phyloP scores from a whole-genome alignment of 352 stramenopile genomes.

The Phytophthora colocasiae region DNA sequence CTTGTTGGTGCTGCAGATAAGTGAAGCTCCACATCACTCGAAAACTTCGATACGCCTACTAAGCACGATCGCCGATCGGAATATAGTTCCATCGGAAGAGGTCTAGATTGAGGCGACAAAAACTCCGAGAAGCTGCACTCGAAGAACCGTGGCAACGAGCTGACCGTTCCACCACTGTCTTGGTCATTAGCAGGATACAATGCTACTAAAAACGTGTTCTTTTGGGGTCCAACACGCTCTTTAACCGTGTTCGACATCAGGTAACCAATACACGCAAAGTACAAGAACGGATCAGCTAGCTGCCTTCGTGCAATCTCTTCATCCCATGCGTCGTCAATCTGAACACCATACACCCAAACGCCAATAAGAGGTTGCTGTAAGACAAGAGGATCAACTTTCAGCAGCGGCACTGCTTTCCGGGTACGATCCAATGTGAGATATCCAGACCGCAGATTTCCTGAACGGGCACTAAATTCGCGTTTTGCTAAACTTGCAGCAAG shows the following conservation, averaged over 20 bases:
- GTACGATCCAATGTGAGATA: slow-evolving; percentile 79
- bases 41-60: slow-evolving; percentile 64
- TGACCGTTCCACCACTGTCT: slow-evolving; percentile 19
- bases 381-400: slow-evolving; percentile 78
- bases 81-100: slow-evolving; percentile 49
- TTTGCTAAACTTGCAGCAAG: slow-evolving; percentile 66
- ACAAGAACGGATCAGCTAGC: slow-evolving; percentile 62
- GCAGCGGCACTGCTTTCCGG: slow-evolving; percentile 77
- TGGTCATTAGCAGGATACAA: slow-evolving; percentile 49
- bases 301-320: slow-evolving; percentile 37
- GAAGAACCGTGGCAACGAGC: slow-evolving; percentile 73
- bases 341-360: slow-evolving; percentile 76
- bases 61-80: slow-evolving; percentile 52
- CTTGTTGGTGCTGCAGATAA: slow-evolving; percentile 40
- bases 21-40: slow-evolving; percentile 53
- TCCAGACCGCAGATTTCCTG: slow-evolving; percentile 45
- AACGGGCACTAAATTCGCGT: slow-evolving; percentile 54
- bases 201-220: slow-evolving; percentile 73
- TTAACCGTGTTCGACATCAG: slow-evolving; percentile 60
- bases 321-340: slow-evolving; percentile 63
- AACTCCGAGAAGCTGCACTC: slow-evolving; percentile 60
- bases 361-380: slow-evolving; percentile 72
- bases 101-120: slow-evolving; percentile 22
- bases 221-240: slow-evolving; percentile 59
- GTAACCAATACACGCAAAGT: slow-evolving; percentile 66